Conservation (phyloP, 2,329 filamentous ascomycete genomes). For the Coniochaeta prunicola region DNA sequence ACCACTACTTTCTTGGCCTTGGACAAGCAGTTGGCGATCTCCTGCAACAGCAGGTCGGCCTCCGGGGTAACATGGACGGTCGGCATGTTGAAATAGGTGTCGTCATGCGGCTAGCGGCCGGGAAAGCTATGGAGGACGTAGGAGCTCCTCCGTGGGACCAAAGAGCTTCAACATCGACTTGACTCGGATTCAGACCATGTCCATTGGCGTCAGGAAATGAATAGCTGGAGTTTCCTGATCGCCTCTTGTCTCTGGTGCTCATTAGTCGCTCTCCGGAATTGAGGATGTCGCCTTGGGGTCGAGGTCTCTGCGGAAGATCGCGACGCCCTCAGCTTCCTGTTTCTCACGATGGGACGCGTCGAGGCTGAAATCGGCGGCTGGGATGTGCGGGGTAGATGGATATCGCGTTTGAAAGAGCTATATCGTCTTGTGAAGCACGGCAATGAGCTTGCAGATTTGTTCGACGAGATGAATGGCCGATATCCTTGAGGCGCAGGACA, state of each 20-base stretch:
- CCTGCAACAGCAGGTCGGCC: constrained; percentile 49
- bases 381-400: not conserved
- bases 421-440: not conserved
- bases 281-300: not conserved
- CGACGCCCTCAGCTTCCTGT: not conserved
- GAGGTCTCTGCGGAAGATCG: not conserved
- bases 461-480: not conserved
- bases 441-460: not conserved
- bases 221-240: not conserved
- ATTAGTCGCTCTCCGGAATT: not conserved
- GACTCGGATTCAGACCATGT: not conserved
- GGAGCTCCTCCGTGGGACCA: not conserved
- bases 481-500: not conserved
- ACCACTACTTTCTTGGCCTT: constrained; percentile 64
- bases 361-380: not conserved
- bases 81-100: constrained; percentile 38
- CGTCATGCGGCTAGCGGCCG: not conserved
- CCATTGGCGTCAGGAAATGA: not conserved
- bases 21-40: constrained; percentile 56
- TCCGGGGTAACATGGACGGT: constrained; percentile 47
- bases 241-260: not conserved
- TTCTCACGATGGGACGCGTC: not conserved
- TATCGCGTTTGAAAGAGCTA: not conserved
- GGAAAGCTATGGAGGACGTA: not conserved
- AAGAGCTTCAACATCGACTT: not conserved